These are phyloP conservation scores for Amanita polypyramis DNA, from an alignment of 768 basidiomycete species.

Conservation along the genomic window DNA sequence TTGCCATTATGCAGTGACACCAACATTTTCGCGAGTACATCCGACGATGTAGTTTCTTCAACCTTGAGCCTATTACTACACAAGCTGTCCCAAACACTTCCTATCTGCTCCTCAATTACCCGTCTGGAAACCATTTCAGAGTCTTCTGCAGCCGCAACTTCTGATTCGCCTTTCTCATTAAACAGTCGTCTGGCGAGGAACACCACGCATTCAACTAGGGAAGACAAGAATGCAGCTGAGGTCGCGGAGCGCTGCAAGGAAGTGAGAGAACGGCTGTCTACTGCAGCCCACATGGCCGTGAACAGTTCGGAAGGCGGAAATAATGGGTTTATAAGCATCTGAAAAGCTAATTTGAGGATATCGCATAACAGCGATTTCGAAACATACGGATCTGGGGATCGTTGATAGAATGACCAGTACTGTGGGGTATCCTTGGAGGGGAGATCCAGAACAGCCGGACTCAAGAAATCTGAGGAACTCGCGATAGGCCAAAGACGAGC, in stretches of 20 bases:
- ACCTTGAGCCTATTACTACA: slow-evolving; percentile 33
- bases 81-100: slow-evolving; percentile 39
- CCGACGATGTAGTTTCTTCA: slow-evolving; percentile 31
- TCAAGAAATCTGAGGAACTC: slow-evolving; percentile 77
- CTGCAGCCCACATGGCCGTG: slow-evolving; percentile 72
- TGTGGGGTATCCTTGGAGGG: slow-evolving; percentile 72
- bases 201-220: slow-evolving; percentile 59
- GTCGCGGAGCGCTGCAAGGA: slow-evolving; percentile 41
- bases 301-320: slow-evolving; percentile 44
- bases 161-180: background rate
- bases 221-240: slow-evolving; percentile 56
- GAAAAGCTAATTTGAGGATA: background rate
- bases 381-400: slow-evolving; percentile 54
- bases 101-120: slow-evolving; percentile 36
- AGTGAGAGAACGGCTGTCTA: slow-evolving; percentile 56
- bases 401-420: slow-evolving; percentile 77
- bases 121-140: slow-evolving; percentile 8
- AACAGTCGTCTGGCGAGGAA: slow-evolving; percentile 38
- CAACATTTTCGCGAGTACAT: slow-evolving; percentile 31
- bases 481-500: slow-evolving; percentile 39
- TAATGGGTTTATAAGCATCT: slow-evolving; percentile 4
- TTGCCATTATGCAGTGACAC: slow-evolving; percentile 23
- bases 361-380: background rate
- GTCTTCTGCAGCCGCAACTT: background rate
- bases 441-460: slow-evolving; percentile 69